Evolutionary conservation across 192 early-diverging fungal species (phyloP).

Genomic region (Podila verticillata): DNA sequence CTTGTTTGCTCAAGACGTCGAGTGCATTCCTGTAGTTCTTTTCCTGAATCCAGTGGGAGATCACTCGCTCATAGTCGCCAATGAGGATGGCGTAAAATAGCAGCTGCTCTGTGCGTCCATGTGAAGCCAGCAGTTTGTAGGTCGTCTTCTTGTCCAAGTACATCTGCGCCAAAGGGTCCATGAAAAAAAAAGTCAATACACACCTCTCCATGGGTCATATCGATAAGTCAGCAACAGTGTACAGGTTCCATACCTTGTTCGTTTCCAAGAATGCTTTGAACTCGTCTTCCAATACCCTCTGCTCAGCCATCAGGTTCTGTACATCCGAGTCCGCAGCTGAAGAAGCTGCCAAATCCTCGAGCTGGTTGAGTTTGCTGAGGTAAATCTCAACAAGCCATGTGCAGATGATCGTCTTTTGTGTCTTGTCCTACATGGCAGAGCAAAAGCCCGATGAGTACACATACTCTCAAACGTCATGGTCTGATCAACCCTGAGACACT

Average conservation of each 20-base stretch:
- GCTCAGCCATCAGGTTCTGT: slow-evolving; percentile 67
- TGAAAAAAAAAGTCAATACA: neutral
- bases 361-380: slow-evolving; percentile 76
- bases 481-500: neutral
- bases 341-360: slow-evolving; percentile 63
- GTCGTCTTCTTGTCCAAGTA: slow-evolving; percentile 74
- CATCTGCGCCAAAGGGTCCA: slow-evolving; percentile 20
- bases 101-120: slow-evolving; percentile 85
- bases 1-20: slow-evolving; percentile 82
- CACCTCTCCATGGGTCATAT: slow-evolving; percentile 3
- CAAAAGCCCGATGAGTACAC: neutral
- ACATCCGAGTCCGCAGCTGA: slow-evolving; percentile 51
- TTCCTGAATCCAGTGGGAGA: slow-evolving; percentile 86
- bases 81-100: slow-evolving; percentile 85
- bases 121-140: slow-evolving; percentile 85
- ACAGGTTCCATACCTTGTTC: slow-evolving; percentile 61
- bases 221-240: neutral
- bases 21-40: slow-evolving; percentile 81
- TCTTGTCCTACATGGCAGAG: slow-evolving; percentile 65
- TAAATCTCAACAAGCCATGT: slow-evolving; percentile 95
- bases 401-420: slow-evolving; percentile 80
- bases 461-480: neutral
- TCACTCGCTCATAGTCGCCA: slow-evolving; percentile 88
- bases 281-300: slow-evolving; percentile 68
- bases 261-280: slow-evolving; percentile 77